phyloP scores from a whole-genome alignment of 2,329 filamentous ascomycete genomes.

The Fusarium liriodendri region DNA sequence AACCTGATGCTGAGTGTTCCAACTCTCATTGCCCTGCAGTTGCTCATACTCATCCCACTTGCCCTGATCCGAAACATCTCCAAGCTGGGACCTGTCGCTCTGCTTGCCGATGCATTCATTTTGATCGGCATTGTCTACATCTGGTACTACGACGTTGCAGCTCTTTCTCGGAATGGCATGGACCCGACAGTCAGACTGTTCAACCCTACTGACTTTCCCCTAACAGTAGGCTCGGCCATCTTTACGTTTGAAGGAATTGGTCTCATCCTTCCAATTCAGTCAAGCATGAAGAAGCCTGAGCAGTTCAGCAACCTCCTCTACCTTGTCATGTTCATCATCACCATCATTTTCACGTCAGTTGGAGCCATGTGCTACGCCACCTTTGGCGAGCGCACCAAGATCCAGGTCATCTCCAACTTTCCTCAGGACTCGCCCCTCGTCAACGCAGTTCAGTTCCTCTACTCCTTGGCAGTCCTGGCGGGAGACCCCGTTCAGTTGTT shows the following conservation, averaged over 20 bases:
- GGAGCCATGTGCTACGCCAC: constrained; percentile 80
- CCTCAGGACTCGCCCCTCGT: constrained; percentile 78
- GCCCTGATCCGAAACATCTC: constrained; percentile 80
- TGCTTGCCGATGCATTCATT: constrained; percentile 79
- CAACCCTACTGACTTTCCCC: constrained; percentile 75
- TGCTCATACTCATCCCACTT: constrained; percentile 73
- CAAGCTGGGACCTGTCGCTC: constrained; percentile 75
- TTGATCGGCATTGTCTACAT: constrained; percentile 78
- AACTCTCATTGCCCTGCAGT: constrained; percentile 73
- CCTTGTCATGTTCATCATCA: constrained; percentile 78
- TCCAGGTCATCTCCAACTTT: constrained; percentile 82
- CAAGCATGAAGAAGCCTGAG: constrained; percentile 77
- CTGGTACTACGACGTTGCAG: constrained; percentile 75
- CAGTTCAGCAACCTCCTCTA: constrained; percentile 75
- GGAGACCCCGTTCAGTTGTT: constrained; percentile 81
- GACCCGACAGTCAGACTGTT: constrained; percentile 73
- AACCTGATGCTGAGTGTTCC: constrained; percentile 63
- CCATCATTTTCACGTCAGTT: constrained; percentile 77
- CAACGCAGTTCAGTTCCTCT: constrained; percentile 80
- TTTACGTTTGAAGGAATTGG: constrained; percentile 85
- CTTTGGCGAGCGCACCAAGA: constrained; percentile 75
- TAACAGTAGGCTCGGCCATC: constrained; percentile 79
- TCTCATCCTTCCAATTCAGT: constrained; percentile 80
- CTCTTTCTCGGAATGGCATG: constrained; percentile 66
- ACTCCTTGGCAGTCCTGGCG: constrained; percentile 78